These are phyloP conservation scores for Phytophthora pistaciae DNA, from an alignment of 352 stramenopile genomes.

Conservation along the genomic window DNA sequence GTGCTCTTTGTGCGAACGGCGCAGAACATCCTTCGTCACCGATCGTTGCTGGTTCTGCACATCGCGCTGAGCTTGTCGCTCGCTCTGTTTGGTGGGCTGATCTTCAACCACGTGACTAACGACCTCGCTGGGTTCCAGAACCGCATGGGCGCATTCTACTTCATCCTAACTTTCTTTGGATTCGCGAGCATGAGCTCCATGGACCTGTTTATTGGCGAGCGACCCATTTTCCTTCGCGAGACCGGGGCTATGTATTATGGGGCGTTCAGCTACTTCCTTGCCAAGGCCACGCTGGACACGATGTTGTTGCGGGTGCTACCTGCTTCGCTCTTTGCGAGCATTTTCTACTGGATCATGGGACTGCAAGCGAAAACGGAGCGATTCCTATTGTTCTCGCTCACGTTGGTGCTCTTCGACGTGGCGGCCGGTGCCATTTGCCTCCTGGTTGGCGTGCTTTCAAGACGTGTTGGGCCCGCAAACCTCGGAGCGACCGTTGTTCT, in stretches of 20 bases:
- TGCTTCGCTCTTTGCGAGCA: slow-evolving; percentile 71
- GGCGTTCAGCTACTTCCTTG: slow-evolving; percentile 78
- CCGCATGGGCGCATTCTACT: slow-evolving; percentile 80
- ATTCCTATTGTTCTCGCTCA: slow-evolving; percentile 68
- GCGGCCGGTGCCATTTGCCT: slow-evolving; percentile 74
- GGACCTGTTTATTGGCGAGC: slow-evolving; percentile 78
- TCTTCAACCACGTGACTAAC: slow-evolving; percentile 81
- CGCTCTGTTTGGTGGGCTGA: slow-evolving; percentile 63
- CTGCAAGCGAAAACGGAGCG: slow-evolving; percentile 58
- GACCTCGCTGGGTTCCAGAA: slow-evolving; percentile 84
- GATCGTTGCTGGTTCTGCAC: slow-evolving; percentile 69
- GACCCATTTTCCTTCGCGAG: slow-evolving; percentile 73
- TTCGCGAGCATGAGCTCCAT: slow-evolving; percentile 84
- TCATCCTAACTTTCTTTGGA: slow-evolving; percentile 82
- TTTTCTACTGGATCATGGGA: slow-evolving; percentile 88
- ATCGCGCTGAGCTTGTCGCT: slow-evolving; percentile 59
- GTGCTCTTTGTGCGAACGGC: slow-evolving; percentile 69
- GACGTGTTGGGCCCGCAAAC: slow-evolving; percentile 69
- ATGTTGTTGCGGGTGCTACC: slow-evolving; percentile 77
- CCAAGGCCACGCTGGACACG: slow-evolving; percentile 72
- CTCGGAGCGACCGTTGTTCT: slow-evolving; percentile 71
- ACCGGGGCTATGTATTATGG: slow-evolving; percentile 78
- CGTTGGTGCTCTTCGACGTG: slow-evolving; percentile 79
- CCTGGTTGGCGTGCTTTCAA: slow-evolving; percentile 67
- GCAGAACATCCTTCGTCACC: slow-evolving; percentile 73